Conservation (phyloP, 1,139 yeast species). For the Diutina catenulata region DNA sequence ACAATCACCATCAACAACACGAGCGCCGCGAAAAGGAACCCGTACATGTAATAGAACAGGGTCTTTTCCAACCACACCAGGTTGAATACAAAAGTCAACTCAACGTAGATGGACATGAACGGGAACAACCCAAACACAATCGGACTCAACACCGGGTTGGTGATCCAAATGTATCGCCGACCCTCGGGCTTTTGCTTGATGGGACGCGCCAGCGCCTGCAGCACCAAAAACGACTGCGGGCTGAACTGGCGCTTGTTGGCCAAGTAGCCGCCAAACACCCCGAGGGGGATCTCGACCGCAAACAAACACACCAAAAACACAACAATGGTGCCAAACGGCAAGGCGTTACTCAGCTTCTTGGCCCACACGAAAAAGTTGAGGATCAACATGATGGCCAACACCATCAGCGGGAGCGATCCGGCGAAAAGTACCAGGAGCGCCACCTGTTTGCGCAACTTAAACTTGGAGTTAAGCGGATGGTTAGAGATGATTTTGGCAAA, state of each 20-base stretch:
- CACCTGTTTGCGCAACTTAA: constrained; percentile 11
- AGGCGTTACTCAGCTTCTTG: constrained; percentile 60
- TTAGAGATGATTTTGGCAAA: constrained; percentile 43
- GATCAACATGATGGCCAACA: constrained; percentile 39
- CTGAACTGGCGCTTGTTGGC: constrained; percentile 33
- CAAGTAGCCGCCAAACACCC: constrained; percentile 55
- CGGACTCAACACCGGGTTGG: constrained; percentile 17
- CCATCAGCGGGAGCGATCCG: constrained; percentile 47
- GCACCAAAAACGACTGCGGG: constrained; percentile 10
- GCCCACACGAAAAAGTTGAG: constrained; percentile 69
- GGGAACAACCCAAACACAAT: constrained; percentile 57
- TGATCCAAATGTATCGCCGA: constrained; percentile 5
- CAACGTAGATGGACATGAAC: constrained; percentile 72
- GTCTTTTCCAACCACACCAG: constrained; percentile 75
- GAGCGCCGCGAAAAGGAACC: constrained; percentile 57
- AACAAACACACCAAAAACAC: constrained; percentile 46
- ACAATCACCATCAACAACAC: constrained; percentile 50
- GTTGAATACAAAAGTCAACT: constrained; percentile 60
- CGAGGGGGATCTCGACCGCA: constrained; percentile 60
- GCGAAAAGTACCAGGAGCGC: constrained; percentile 36
- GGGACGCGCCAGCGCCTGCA: constrained; percentile 1
- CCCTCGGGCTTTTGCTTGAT: constrained; percentile 1
- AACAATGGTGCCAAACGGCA: constrained; percentile 68
- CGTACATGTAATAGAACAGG: constrained; percentile 70
- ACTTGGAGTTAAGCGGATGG: constrained; percentile 17